Base-by-base conservation (phyloP, 441 rosid species). In the Eruca vesicaria region DNA sequence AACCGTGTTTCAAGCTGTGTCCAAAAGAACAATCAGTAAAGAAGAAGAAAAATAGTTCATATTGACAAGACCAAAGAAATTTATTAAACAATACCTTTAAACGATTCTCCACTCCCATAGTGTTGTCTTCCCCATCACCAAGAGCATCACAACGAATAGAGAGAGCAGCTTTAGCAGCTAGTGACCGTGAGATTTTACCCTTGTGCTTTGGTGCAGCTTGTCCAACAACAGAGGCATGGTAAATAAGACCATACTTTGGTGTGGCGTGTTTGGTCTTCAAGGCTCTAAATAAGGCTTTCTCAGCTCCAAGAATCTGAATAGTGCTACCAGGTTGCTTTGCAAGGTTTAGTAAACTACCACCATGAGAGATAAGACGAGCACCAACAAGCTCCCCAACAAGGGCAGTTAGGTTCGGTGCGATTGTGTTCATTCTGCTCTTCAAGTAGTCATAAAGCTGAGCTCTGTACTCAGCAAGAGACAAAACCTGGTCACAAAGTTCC, bases 321-420 rank as follows among this genome's bases (percentile, higher is more conserved):
- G 96, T 91, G 83, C 97, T 90, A 32, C 97, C 97, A 28, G 97
- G 97, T 75, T 88, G 97, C 85, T 91, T 93, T 14, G 96, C 85
- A 28, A 93, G 97, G 83, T 93, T 93, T 74, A 91, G 32, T 80
- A 93, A 89, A 82, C 98, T 88, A 52, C 98, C 97, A 0, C 96
- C 97, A 64, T 89, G 97, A 4, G 96, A 94, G 21, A 91, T 91
- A 6, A 93, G 88, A 11, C 96, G 97, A 74, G 97, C 98, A 60
- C 98, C 97, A 23, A 91, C 98, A 36, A 93, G 96, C 84, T 93
- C 97, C 31, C 98, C 98, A 1, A 93, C 98, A 9, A 93, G 85
- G 16, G 93, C 90, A 45, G 97, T 91, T 84, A 93, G 88, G 62
- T 90, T 93, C 7, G 98, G 97, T 1, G 97, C 94, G 35, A 91